Conservation (phyloP, 129 eudicot species). For the Chrysanthemum lavandulifolium region DNA sequence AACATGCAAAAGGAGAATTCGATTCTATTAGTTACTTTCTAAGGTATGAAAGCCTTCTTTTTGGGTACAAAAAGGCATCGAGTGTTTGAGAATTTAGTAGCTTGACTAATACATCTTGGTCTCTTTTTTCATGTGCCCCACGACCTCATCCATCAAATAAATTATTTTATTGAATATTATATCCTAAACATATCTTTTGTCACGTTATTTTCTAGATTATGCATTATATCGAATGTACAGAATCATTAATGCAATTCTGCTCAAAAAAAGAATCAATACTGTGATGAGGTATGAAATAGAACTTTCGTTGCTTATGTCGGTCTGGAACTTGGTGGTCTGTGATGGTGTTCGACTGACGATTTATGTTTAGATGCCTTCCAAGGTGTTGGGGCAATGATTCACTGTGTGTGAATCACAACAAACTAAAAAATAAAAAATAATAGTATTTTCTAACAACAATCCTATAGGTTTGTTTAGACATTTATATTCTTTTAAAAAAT, state of each 20-base stretch:
- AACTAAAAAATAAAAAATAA: no score
- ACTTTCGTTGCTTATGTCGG: not conserved
- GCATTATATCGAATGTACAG: no score
- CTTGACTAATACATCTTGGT: constrained; percentile 17
- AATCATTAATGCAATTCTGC: no score
- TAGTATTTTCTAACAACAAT: no score
- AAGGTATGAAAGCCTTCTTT: constrained; percentile 29
- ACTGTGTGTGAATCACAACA: no score
- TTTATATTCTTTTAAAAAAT: no score
- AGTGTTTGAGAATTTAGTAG: constrained; percentile 9
- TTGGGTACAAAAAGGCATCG: constrained; percentile 9
- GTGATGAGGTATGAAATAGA: no score
- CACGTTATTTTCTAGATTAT: not conserved
- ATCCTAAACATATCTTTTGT: not conserved
- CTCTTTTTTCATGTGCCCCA: constrained; percentile 13
- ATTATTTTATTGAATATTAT: not conserved
- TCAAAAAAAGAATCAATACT: no score
- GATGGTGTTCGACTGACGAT: no score
- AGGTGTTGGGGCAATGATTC: no score
- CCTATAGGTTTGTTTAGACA: no score
- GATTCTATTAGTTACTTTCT: constrained; percentile 19
- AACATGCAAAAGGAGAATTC: constrained; percentile 25
- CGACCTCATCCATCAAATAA: not conserved
- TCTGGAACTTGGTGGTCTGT: not conserved
- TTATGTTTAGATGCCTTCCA: no score